Evolutionary conservation across 1,139 yeast genomes (phyloP), one percentile per base, ranked within the genome.

Genomic region (Geotrichum fermentans): DNA sequence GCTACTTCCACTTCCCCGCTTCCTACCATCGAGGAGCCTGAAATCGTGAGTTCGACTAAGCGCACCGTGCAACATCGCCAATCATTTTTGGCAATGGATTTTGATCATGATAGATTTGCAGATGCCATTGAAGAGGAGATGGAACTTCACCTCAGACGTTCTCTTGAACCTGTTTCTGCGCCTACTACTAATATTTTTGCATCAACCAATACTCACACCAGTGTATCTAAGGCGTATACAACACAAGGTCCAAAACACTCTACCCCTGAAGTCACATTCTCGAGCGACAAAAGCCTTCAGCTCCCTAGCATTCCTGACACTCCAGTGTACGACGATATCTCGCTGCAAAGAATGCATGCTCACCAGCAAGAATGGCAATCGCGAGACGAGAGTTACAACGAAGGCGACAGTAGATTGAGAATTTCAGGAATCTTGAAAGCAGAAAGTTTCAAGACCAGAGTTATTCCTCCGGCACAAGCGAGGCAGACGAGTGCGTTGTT

Each of bases 71-170:
- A 10, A 24, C 28, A 6, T 24, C 28, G 28, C 28, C 28, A 24
- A 10, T 24, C 28, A 6, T 24, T 24, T 10, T 47, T 68, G 53
- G 71, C 72, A 3, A 67, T 67, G 68, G 66, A 67, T 29, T 67
- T 68, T 47, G 72, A 68, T 49, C 49, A 49, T 16, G 70, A 66
- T 47, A 51, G 70, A 45, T 67, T 67, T 52, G 69, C 70, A 4
- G 71, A 67, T 50, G 69, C 66, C 10, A 24, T 45, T 21, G 50
- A 47, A 22, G 50, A 47, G 18, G 50, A 43, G 20, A 47, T 47
- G 46, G 47, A 39, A n/a, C 16, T 43, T 11, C 43, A 40, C 13
- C 29, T 47, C 18, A 30, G 33, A 6, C 24, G 28, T 13, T 22
- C 44, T 11, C 26, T 22, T 29, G 4, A 29, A 6, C 10, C 41